Evolutionary conservation across 805 yeast species (phyloP).

Genomic region (Pichia gijzeniarum): DNA sequence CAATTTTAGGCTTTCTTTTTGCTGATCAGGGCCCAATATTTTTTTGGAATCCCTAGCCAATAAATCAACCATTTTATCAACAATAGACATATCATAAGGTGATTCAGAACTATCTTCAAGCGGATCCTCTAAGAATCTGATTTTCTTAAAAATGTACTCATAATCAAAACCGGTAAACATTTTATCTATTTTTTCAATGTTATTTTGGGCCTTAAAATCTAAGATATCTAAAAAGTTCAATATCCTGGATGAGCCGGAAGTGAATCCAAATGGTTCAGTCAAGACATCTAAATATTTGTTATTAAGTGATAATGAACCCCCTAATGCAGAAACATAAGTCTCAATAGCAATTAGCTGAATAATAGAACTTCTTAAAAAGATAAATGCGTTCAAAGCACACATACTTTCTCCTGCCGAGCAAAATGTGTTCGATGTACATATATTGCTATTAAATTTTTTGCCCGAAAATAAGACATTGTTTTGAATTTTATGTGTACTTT

Average conservation of each 20-base stretch:
- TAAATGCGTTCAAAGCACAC: conserved; percentile 54
- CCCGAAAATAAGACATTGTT: conserved; percentile 51
- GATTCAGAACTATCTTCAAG: conserved; percentile 11
- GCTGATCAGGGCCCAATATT: conserved; percentile 17
- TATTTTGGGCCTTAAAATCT: conserved; percentile 45
- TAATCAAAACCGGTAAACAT: conserved; percentile 34
- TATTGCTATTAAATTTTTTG: conserved; percentile 36
- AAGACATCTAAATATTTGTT: conserved; percentile 47
- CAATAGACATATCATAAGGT: conserved; percentile 38
- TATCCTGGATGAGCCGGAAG: conserved; percentile 58
- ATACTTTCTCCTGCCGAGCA: conserved; percentile 34
- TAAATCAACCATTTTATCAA: conserved; percentile 28
- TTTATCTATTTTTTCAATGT: conserved; percentile 36
- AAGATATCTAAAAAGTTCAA: conserved; percentile 66
- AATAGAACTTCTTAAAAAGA: conserved; percentile 52
- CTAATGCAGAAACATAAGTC: conserved; percentile 48
- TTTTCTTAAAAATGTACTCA: conserved; percentile 36
- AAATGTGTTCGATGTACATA: conserved; percentile 31
- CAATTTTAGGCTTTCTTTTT: conserved; percentile 12
- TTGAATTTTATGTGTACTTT: conserved; percentile 49
- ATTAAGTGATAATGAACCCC: conserved; percentile 45
- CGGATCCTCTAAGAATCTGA: conserved; percentile 26
- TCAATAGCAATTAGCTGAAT: conserved; percentile 67
- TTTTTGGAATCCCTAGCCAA: conserved; percentile 23
- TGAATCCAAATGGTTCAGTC: conserved; percentile 42